Percentiles rank a stretch among this genome's conserved stretches.
phyloP scores from a whole-genome alignment of 345 rosid genomes.

The Salix udensis region DNA sequence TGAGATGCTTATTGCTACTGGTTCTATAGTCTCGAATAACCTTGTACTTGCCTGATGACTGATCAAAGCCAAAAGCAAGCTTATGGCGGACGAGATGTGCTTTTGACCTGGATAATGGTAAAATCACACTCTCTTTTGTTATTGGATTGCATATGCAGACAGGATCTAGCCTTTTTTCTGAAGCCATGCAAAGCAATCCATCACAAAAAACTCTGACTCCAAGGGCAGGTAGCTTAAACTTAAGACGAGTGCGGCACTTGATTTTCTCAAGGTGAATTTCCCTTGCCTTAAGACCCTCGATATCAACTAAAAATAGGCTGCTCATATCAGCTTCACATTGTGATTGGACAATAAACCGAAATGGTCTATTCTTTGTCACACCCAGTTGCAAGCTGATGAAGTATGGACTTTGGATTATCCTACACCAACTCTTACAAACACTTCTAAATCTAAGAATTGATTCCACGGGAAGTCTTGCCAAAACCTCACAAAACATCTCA shows the following conservation, averaged over 20 bases:
- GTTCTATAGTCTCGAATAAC: constrained; percentile 3
- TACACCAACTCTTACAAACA: constrained; percentile 3
- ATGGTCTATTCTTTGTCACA: neutral
- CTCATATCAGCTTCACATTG: neutral
- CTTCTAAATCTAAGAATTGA: neutral
- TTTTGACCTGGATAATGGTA: neutral
- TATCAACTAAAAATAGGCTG: neutral
- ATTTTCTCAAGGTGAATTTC: constrained; percentile 2
- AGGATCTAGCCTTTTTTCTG: neutral
- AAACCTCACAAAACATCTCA: constrained; percentile 1
- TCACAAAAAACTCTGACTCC: neutral
- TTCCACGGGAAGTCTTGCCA: constrained; percentile 3
- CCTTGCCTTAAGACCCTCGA: neutral
- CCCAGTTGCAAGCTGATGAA: neutral
- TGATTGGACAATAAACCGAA: neutral
- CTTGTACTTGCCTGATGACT: neutral
- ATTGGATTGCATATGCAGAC: constrained; percentile 2
- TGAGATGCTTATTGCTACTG: neutral
- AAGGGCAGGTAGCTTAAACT: neutral
- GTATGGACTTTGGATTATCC: neutral
- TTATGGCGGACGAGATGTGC: neutral
- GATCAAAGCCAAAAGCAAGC: constrained; percentile 2
- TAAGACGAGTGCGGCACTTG: neutral
- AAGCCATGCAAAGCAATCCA: constrained; percentile 1
- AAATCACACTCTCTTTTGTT: constrained; percentile 1